Percentiles rank a stretch among this genome's conserved stretches.
Evolutionary conservation across 306 rosid species (phyloP).

Genomic region (Lagenaria siceraria): DNA sequence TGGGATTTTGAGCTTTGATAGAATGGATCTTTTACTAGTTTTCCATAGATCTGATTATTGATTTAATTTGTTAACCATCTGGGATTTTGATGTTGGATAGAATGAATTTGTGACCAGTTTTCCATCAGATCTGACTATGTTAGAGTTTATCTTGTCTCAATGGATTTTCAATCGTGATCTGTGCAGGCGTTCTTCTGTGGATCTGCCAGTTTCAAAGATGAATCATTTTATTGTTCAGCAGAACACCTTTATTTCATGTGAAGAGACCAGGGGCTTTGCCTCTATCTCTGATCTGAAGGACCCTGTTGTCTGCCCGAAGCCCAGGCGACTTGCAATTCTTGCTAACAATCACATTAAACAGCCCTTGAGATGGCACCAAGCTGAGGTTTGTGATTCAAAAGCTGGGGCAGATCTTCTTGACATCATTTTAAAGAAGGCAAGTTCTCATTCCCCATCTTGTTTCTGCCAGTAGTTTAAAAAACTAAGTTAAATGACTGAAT

Average conservation of each 20-base stretch:
- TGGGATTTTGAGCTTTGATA: not conserved
- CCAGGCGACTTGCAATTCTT: slow-evolving; percentile 58
- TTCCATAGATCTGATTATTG: not conserved
- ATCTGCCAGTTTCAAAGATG: slow-evolving; percentile 36
- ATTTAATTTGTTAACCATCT: not conserved
- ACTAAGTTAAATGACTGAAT: not conserved
- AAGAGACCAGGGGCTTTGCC: slow-evolving; percentile 40
- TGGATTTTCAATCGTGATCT: not conserved
- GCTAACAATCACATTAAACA: slow-evolving; percentile 22
- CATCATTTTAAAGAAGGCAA: slow-evolving; percentile 58
- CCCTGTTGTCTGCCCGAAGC: slow-evolving; percentile 67
- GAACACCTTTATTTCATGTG: slow-evolving; percentile 62
- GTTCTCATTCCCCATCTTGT: not conserved
- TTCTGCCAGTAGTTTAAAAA: not conserved
- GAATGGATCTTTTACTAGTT: not conserved
- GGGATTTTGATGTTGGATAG: not conserved
- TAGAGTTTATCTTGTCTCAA: not conserved
- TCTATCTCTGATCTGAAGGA: slow-evolving; percentile 38
- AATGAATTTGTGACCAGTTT: not conserved
- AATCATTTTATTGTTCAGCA: slow-evolving; percentile 53
- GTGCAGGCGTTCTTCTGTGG: slow-evolving; percentile 54
- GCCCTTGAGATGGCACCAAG: slow-evolving; percentile 39
- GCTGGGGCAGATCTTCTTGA: slow-evolving; percentile 81
- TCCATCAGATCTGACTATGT: not conserved
- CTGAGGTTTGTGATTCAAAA: slow-evolving; percentile 31